A percentile compares a stretch with the other conserved stretches of the same genome.
Evolutionary conservation across 2,329 filamentous ascomycete genomes (phyloP).

Genomic region (Hortaea werneckii): DNA sequence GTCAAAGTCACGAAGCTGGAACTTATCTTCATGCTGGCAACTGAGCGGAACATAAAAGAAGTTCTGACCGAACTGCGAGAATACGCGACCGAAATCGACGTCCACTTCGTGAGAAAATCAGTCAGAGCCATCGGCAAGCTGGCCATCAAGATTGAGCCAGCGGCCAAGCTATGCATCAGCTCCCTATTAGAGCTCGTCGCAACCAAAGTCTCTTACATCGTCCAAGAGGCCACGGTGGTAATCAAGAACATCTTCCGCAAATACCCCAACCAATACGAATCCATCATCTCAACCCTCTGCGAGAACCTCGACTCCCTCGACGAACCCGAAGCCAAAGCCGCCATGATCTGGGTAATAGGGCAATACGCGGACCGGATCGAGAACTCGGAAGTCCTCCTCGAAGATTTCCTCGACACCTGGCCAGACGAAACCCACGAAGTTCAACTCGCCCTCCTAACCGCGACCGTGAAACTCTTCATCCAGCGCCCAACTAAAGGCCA

Average conservation of each 20-base stretch:
- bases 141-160: conserved; percentile 96
- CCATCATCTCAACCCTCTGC: conserved; percentile 89
- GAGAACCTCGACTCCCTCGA: conserved; percentile 94
- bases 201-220: conserved; percentile 98
- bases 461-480: conserved; percentile 96
- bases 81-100: conserved; percentile 95
- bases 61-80: conserved; percentile 89
- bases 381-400: conserved; percentile 84
- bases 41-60: conserved; percentile 87
- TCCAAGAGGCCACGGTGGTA: conserved; percentile 96
- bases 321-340: conserved; percentile 94
- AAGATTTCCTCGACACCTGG: conserved; percentile 92
- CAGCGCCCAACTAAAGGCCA: conserved; percentile 92
- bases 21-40: conserved; percentile 97
- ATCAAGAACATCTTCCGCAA: conserved; percentile 99
- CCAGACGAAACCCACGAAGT: conserved; percentile 92
- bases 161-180: conserved; percentile 82
- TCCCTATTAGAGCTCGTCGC: conserved; percentile 85
- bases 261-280: conserved; percentile 97
- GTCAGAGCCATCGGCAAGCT: conserved; percentile 95
- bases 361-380: conserved; percentile 97
- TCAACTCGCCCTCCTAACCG: conserved; percentile 85
- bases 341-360: conserved; percentile 99
- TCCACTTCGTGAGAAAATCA: conserved; percentile 96
- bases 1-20: conserved; percentile 99